Evolutionary conservation across 1,284 basidiomycete species (phyloP).

Genomic region (Phellopilus nigrolimitatus): DNA sequence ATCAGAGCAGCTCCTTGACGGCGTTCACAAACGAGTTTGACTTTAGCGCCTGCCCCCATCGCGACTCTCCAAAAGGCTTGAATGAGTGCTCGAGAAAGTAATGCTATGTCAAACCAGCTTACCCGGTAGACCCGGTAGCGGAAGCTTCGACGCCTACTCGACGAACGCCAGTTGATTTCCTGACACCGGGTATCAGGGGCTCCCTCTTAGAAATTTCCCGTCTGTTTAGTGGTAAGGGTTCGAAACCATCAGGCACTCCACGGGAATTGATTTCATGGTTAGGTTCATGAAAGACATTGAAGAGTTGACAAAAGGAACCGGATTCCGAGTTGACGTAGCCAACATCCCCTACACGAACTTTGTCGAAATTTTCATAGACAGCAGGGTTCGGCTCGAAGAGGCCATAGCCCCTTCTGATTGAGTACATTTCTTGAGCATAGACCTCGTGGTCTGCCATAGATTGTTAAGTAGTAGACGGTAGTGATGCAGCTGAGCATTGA

Average conservation of each 20-base stretch:
- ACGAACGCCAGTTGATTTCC: not conserved
- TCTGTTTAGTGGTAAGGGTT: not conserved
- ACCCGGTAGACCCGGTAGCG: not conserved
- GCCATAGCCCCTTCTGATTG: too few relatives aligned
- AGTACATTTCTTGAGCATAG: too few relatives aligned
- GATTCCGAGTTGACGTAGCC: conserved; percentile 3
- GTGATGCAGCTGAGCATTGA: too few relatives aligned
- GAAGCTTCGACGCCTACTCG: not conserved
- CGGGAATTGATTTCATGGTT: not conserved
- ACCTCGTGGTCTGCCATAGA: too few relatives aligned
- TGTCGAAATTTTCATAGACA: conserved; percentile 1
- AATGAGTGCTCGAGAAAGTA: not conserved
- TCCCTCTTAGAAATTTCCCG: not conserved
- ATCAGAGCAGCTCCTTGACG: not conserved
- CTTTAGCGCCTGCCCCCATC: not conserved
- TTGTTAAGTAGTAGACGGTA: too few relatives aligned
- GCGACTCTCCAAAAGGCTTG: not conserved
- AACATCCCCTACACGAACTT: too few relatives aligned
- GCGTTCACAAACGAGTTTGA: not conserved
- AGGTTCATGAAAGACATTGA: conserved; percentile 1
- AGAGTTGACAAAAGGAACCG: not conserved
- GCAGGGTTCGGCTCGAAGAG: conserved; percentile 8
- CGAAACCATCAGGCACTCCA: not conserved
- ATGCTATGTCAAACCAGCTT: not conserved
- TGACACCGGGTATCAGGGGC: not conserved